These are phyloP conservation scores for Magnolia officinalis DNA, from an alignment of 164 flowering plant genomes.

Conservation along the genomic window DNA sequence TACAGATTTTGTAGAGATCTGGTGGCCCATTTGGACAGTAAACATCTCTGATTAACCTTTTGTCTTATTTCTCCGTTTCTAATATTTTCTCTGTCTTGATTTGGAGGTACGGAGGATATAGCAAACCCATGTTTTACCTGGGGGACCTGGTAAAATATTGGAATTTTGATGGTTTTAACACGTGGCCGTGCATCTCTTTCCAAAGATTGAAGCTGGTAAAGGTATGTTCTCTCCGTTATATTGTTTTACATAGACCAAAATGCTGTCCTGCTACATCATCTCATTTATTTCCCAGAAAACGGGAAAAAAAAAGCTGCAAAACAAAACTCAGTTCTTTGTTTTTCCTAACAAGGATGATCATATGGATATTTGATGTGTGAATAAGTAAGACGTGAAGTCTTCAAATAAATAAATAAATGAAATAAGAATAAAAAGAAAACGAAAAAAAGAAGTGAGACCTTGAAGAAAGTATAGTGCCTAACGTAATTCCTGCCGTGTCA, in stretches of 20 bases:
- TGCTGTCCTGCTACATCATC: background rate
- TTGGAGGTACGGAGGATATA: conserved; percentile 36
- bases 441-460: too few species aligned
- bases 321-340: background rate
- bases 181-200: conserved; percentile 16
- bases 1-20: conserved; percentile 31
- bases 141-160: conserved; percentile 23
- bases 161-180: conserved; percentile 22
- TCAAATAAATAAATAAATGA: too few species aligned
- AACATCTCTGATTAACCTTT: conserved; percentile 20
- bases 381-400: background rate
- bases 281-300: background rate
- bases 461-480: too few species aligned
- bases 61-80: conserved; percentile 19
- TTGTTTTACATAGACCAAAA: background rate
- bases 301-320: background rate
- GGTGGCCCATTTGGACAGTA: conserved; percentile 23
- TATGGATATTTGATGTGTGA: background rate
- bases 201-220: conserved; percentile 29
- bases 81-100: conserved; percentile 24
- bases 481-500: too few species aligned
- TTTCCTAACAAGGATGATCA: background rate
- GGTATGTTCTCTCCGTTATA: conserved; percentile 33
- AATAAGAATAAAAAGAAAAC: too few species aligned
- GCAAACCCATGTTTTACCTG: conserved; percentile 30